Conservation (phyloP, 2,329 filamentous ascomycete genomes). For the Hypocrella siamensis region DNA sequence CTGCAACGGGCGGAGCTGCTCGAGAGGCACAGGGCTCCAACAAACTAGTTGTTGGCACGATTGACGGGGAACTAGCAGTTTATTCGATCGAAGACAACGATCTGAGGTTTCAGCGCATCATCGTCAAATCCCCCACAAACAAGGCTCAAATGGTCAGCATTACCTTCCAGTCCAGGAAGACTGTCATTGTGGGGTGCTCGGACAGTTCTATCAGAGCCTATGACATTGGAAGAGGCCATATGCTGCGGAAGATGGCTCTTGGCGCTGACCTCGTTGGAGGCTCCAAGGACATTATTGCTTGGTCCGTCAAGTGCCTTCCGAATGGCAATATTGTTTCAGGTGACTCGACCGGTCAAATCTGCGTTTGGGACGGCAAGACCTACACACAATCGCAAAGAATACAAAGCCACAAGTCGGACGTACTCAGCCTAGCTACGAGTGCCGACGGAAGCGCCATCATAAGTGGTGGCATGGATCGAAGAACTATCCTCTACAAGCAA, state of each 20-base stretch:
- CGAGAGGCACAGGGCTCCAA: slow-evolving; percentile 21
- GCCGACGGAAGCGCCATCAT: slow-evolving; percentile 68
- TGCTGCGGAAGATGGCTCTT: slow-evolving; percentile 70
- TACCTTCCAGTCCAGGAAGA: slow-evolving; percentile 70
- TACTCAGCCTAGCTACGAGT: slow-evolving; percentile 73
- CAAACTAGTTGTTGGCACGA: slow-evolving; percentile 74
- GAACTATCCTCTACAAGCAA: slow-evolving; percentile 69
- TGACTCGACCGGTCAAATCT: slow-evolving; percentile 84
- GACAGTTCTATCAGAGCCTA: slow-evolving; percentile 90
- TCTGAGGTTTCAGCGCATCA: slow-evolving; percentile 60
- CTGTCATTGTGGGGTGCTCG: slow-evolving; percentile 82
- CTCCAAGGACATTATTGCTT: slow-evolving; percentile 75
- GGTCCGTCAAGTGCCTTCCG: slow-evolving; percentile 78
- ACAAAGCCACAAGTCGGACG: slow-evolving; percentile 75
- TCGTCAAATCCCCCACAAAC: slow-evolving; percentile 65
- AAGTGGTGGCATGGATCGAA: slow-evolving; percentile 82
- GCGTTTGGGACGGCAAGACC: slow-evolving; percentile 86
- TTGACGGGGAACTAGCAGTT: slow-evolving; percentile 76
- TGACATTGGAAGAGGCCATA: slow-evolving; percentile 63
- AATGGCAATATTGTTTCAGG: slow-evolving; percentile 87
- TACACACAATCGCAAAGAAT: slow-evolving; percentile 79
- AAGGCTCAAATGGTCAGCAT: slow-evolving; percentile 83
- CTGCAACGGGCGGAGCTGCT: slow-evolving; percentile 2
- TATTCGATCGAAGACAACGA: slow-evolving; percentile 77
- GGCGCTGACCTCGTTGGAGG: slow-evolving; percentile 64